Conservation (phyloP, 768 basidiomycete species). For the Saitozyma podzolica region DNA sequence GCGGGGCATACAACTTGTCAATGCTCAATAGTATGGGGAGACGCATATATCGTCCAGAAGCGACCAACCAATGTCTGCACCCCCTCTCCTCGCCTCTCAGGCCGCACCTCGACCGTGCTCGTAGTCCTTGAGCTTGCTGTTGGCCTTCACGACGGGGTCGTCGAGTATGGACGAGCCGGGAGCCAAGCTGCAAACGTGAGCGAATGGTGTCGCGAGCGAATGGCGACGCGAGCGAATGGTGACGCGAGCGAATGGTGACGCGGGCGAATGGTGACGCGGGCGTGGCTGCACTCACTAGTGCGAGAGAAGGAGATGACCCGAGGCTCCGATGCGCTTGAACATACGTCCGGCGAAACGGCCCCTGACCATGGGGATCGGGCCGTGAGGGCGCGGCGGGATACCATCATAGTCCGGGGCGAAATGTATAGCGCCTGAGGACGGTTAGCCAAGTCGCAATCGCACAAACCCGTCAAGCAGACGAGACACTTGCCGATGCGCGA, state of each 20-base stretch:
- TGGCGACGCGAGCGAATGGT: too few species aligned
- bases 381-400: not conserved
- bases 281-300: conserved; percentile 41
- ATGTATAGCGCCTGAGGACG: conserved; percentile 18
- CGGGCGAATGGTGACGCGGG: too few species aligned
- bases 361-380: conserved; percentile 5
- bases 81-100: too few species aligned
- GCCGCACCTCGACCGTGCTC: not conserved
- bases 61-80: too few species aligned
- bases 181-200: conserved; percentile 18
- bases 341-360: conserved; percentile 35
- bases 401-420: conserved; percentile 18
- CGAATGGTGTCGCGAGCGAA: too few species aligned
- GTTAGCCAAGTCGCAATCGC: not conserved
- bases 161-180: conserved; percentile 28
- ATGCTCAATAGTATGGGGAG: too few species aligned
- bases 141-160: conserved; percentile 17
- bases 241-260: too few species aligned
- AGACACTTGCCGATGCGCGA: conserved; percentile 29
- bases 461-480: not conserved
- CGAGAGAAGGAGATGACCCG: conserved; percentile 33
- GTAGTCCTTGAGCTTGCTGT: conserved; percentile 28
- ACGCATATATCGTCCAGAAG: too few species aligned
- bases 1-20: too few species aligned
- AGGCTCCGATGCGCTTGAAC: conserved; percentile 29